Conservation (phyloP, 1,284 basidiomycete genomes). For the Sporisorium graminicola region DNA sequence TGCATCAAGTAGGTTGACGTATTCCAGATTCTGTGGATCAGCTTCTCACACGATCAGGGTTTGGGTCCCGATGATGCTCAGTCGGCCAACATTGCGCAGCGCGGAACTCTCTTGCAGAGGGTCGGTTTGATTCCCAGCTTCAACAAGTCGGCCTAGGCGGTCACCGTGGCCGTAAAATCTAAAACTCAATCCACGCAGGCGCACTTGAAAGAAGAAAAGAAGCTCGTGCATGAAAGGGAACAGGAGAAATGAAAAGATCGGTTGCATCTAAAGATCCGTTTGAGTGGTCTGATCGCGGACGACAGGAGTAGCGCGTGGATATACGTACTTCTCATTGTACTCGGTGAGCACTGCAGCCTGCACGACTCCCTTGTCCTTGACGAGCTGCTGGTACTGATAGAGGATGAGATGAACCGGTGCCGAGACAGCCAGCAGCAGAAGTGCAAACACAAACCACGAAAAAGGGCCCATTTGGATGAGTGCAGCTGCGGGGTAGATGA, state of each 20-base stretch:
- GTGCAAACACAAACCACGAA: constrained; percentile 35
- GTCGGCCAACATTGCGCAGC: constrained; percentile 5
- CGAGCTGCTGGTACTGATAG: constrained; percentile 46
- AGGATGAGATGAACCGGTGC: constrained; percentile 44
- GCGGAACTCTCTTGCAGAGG: constrained; percentile 34
- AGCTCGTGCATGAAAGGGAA: not conserved
- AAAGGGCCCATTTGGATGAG: constrained; percentile 29
- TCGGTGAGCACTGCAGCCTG: constrained; percentile 57
- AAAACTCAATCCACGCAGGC: not conserved
- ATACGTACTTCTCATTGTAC: constrained; percentile 60
- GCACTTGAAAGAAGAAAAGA: not conserved
- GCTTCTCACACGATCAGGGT: constrained; percentile 44
- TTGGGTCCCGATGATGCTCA: not conserved
- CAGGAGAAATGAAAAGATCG: constrained; percentile 1
- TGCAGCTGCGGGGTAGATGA: constrained; percentile 30
- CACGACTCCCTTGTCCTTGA: constrained; percentile 52
- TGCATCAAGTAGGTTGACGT: not conserved
- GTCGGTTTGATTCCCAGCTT: constrained; percentile 23
- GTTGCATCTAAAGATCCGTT: constrained; percentile 26
- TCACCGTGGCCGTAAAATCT: not conserved
- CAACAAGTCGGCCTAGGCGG: not conserved
- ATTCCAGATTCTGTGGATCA: constrained; percentile 1
- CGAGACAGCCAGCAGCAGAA: constrained; percentile 30
- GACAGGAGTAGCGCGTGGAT: constrained; percentile 49
- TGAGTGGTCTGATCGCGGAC: constrained; percentile 52